Evolutionary conservation across 257 asterid species (phyloP), one percentile per base, ranked within the genome.

Genomic region (Leptodermis oblonga): DNA sequence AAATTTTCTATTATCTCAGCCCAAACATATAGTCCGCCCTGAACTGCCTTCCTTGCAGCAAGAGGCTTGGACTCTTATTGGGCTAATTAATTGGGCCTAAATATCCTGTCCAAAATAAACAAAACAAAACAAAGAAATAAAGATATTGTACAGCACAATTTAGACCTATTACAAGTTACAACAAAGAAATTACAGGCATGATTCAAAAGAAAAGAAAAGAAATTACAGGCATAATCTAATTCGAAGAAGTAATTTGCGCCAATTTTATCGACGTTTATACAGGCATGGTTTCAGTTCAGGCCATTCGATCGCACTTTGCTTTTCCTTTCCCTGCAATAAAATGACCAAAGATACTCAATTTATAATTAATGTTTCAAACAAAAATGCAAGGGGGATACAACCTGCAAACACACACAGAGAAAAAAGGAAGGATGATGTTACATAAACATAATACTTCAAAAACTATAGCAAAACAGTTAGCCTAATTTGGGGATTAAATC

Each of bases 241-340:
- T 18, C 20, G 12, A 12, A 41, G 53, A 17, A 49, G 43, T 7
- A 23, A 28, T 17, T 43, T 68, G 39, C 41, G 20, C 11, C 7
- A 72, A 65, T 34, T 66, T 83, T 61, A 90, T 0, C 96, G 85
- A 12, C 97, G 96, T 82, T 90, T 90, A 81, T 88, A 90, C 70
- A 90, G 13, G 74, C 97, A 90, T 65, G 97, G 94, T 79, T 90
- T 90, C 80, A 90, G 70, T 67, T 86, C 90, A 45, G 97, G 97
- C 97, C 97, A 90, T 70, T 67, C 65, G 46, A 90, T 82, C 39
- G 17, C 80, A 66, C 62, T 79, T 1, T 78, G 31, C 55, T 70
- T 84, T 71, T 65, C 83, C 59, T 84, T 81, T 62, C 74, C 90
- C 94, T 90, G 77, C 84, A 79, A 22, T 25, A 43, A 70, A 56